phyloP scores from a whole-genome alignment of 331 rosid species.

The Quercus tomentella region DNA sequence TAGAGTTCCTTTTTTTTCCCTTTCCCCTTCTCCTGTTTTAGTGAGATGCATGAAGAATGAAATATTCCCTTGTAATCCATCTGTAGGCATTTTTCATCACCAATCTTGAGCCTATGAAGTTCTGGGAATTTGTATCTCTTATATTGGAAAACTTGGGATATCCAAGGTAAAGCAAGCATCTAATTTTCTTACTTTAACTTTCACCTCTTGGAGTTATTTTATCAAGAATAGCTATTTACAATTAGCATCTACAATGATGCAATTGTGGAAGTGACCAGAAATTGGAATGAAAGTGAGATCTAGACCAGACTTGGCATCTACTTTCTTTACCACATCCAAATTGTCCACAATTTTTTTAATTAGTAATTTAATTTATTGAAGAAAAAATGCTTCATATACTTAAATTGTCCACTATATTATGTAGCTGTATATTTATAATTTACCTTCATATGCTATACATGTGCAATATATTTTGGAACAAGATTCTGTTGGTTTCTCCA shows the following conservation, averaged over 20 bases:
- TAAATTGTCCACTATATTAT: neutral
- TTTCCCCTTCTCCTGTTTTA: neutral
- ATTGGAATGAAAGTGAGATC: neutral
- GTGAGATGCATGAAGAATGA: conserved; percentile 17
- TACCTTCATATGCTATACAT: neutral
- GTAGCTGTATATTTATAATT: neutral
- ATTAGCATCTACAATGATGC: neutral
- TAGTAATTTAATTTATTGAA: too few relatives aligned
- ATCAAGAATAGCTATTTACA: neutral
- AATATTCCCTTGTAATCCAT: conserved; percentile 14
- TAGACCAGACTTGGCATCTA: too few relatives aligned
- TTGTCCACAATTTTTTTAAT: neutral
- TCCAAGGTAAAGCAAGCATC: conserved; percentile 55
- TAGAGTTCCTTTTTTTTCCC: neutral
- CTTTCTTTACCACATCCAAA: neutral
- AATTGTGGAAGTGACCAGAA: neutral
- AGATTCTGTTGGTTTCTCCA: neutral
- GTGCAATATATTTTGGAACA: neutral
- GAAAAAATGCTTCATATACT: too few relatives aligned
- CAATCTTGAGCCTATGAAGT: conserved; percentile 66
- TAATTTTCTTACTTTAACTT: neutral
- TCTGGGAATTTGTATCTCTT: conserved; percentile 62
- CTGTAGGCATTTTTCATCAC: conserved; percentile 84
- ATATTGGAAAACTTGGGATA: conserved; percentile 68
- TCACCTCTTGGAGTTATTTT: neutral